Evolutionary conservation across 2,329 filamentous ascomycete genomes (phyloP).

Genomic region (Fusarium xyrophilum): DNA sequence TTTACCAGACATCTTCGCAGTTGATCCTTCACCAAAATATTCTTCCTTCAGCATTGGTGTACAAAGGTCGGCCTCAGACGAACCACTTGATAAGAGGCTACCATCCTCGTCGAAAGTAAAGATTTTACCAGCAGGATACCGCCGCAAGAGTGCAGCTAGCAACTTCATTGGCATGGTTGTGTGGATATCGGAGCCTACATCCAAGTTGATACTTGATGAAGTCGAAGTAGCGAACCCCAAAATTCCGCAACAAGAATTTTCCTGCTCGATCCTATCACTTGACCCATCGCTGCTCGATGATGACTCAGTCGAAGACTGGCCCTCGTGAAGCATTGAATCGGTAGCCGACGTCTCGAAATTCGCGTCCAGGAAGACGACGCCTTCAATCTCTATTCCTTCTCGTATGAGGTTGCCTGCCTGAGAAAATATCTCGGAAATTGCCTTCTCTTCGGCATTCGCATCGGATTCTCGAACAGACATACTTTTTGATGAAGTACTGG

Average conservation of each 20-base stretch:
- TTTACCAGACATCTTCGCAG: neutral
- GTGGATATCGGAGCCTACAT: slow-evolving; percentile 23
- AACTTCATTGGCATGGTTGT: slow-evolving; percentile 48
- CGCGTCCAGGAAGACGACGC: slow-evolving; percentile 45
- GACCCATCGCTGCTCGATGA: slow-evolving; percentile 43
- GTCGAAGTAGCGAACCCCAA: slow-evolving; percentile 50
- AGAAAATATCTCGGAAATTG: slow-evolving; percentile 45
- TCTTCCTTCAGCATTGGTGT: neutral
- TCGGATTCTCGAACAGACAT: neutral
- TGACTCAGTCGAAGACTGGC: slow-evolving; percentile 11
- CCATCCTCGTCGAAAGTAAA: slow-evolving; percentile 55
- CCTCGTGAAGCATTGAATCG: slow-evolving; percentile 30
- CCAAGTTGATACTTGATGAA: slow-evolving; percentile 45
- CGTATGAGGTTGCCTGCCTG: slow-evolving; percentile 54
- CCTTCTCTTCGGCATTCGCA: neutral
- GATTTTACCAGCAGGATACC: slow-evolving; percentile 55
- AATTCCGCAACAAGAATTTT: slow-evolving; percentile 42
- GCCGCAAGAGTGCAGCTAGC: slow-evolving; percentile 51
- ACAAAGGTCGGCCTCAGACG: slow-evolving; percentile 40
- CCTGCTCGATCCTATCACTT: neutral
- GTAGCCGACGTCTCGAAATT: slow-evolving; percentile 33
- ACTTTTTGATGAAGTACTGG: neutral
- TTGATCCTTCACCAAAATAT: neutral
- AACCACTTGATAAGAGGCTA: slow-evolving; percentile 44
- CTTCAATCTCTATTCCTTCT: slow-evolving; percentile 52